Base-by-base conservation (phyloP, 495 filamentous ascomycete genomes). In the Lasiosphaeria miniovina region DNA sequence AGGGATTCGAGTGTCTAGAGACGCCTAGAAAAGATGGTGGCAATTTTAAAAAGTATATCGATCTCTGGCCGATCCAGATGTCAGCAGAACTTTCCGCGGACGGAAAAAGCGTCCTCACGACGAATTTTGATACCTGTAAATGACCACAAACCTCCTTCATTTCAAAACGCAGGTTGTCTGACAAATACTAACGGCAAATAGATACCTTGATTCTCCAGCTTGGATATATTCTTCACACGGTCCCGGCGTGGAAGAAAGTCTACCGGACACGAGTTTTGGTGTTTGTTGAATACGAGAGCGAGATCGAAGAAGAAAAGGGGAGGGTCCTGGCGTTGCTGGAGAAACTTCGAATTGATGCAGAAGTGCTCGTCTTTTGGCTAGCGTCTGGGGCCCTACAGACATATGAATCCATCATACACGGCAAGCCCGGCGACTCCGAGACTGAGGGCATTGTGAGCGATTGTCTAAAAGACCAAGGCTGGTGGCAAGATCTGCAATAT, bases 211-310 rank as follows among this genome's bases (percentile, higher is more conserved):
- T 95, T 60, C 77, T 96, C 12, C 91, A 96, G 66, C 77, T 95
- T 32, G 91, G 91, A 2, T 92, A 87, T 49, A 96, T 96, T 55
- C 75, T 96, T 3, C 84, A 88, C 61, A 94, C 89, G 6, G 90
- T 94, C 3, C 88, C 88, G 6, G 83, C 86, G 1, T 95, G 90
- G 90, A 92, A 90, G 65, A 89, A 84, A 64, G 79, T 79, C 3
- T 93, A 89, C 66, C 81, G 78, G 59, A 73, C 93, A 17, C 86
- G 91, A 43, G 89, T 95, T 4, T 77, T 84, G 1, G 91, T 94
- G 3, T 96, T 95, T 68, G 91, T 95, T 33, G 91, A 96, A 66
- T 95, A 94, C 66, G 90, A 96, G 68, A 84, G 81, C 15, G 91
- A 96, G 59, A 84, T 96, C 15, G 84, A 86, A 41, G 90, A 95